phyloP scores from a whole-genome alignment of 768 basidiomycete genomes.

The Boletus edulis region DNA sequence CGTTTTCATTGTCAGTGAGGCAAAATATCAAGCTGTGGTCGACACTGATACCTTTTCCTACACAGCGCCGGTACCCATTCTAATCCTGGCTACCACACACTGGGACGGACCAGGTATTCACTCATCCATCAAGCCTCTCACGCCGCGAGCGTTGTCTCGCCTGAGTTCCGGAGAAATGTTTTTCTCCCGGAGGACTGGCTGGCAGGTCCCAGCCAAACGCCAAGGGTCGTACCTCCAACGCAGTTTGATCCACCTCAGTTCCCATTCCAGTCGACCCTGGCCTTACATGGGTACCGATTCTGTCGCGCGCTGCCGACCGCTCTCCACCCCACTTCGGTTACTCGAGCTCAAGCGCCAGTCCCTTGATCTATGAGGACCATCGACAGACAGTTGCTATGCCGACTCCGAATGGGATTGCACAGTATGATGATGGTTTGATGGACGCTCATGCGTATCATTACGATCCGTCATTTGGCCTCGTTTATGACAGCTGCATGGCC shows the following conservation, averaged over 20 bases:
- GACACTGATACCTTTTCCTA: conserved; percentile 5
- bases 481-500: neutral
- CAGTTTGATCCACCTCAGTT: neutral
- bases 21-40: neutral
- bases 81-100: neutral
- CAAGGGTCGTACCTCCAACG: neutral
- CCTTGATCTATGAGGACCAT: neutral
- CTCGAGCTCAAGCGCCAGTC: neutral
- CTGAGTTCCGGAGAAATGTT: neutral
- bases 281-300: neutral
- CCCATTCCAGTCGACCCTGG: neutral
- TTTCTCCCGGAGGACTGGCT: neutral
- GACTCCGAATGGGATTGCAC: neutral
- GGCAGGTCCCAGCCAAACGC: neutral
- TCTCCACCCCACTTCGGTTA: neutral
- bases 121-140: neutral
- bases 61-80: conserved; percentile 1
- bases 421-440: neutral
- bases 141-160: neutral
- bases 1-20: conserved; percentile 11
- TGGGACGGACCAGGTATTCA: neutral
- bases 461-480: neutral
- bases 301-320: neutral
- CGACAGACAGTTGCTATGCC: conserved; percentile 1
- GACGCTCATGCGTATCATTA: neutral